Base-by-base conservation (phyloP, 2,329 filamentous ascomycete species). In the Neocatenulostroma microsporum region DNA sequence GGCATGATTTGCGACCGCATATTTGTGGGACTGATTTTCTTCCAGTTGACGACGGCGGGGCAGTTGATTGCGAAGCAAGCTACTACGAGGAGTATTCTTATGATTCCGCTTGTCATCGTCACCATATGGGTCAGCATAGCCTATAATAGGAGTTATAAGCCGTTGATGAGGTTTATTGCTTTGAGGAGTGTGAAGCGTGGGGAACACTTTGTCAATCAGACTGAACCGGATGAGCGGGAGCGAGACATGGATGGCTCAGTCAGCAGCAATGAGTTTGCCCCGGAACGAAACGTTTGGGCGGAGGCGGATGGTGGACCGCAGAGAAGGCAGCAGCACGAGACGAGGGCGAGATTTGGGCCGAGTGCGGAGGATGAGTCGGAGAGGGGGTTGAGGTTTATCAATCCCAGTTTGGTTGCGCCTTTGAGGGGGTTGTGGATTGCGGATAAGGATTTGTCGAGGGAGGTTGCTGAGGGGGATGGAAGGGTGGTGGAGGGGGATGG, bases 1-100 rank as follows among this genome's bases (percentile, higher is more conserved):
- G 82, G 84, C 32, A 94, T 98, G 74, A 94, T 98, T 45, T 94
- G 87, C 63, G 86, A 91, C 55, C 84, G 91, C 23, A 74, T 95
- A 41, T 76, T 96, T 38, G 68, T 95, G 17, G 91, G 91, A 1
- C 65, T 95, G 8, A 65, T 93, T 3, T 76, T 96, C 27, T 95
- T 95, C 55, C 87, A 98, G 60, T 63, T 94, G 15, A 86, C 91
- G 30, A 91, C 94, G 73, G 81, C 85, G 15, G 89, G 89, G 3
- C 80, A 89, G 44, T 73, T 98, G 39, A 84, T 84, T 2, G 65
- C 91, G 19, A 74, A 79, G 37, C 67, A 73, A 33, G 86, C 84
- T 0, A 84, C 87, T 49, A 76, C 80, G 14, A 74, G 82, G 30
- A 84, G 86, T 0, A 64, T 78, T 10, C 67, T 88, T 20, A 72